Percentiles rank a stretch among this genome's conserved stretches.
phyloP scores from a whole-genome alignment of 2,329 filamentous ascomycete genomes.

The Trichoderma semiorbis region DNA sequence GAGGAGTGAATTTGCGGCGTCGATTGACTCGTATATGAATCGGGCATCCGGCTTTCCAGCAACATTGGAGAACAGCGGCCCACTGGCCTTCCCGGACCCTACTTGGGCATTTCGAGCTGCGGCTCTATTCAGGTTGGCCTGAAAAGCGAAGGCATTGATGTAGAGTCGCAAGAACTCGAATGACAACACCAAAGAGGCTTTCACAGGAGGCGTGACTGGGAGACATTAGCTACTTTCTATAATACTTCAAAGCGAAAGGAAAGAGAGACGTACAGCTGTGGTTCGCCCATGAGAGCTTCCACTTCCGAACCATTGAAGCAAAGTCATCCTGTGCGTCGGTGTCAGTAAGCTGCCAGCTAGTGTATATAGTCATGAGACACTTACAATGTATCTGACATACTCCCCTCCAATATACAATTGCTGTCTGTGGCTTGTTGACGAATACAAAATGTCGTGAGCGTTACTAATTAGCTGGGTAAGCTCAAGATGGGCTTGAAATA shows the following conservation, averaged over 20 bases:
- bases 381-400: not conserved
- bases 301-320: slow-evolving; percentile 2
- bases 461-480: not conserved
- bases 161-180: not conserved
- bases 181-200: not conserved
- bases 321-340: not conserved
- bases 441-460: not conserved
- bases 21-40: not conserved
- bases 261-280: not conserved
- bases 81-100: not conserved
- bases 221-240: not conserved
- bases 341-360: not conserved
- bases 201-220: not conserved
- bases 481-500: not conserved
- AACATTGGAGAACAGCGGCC: not conserved
- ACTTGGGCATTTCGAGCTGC: not conserved
- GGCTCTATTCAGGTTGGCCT: not conserved
- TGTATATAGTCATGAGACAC: not conserved
- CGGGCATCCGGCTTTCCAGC: not conserved
- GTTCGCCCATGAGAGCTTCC: not conserved
- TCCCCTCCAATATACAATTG: not conserved
- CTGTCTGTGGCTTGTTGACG: not conserved
- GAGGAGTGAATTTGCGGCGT: not conserved
- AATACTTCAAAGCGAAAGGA: not conserved
- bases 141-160: not conserved